Evolutionary conservation across 805 yeast species (phyloP).

Genomic region (Myxozyma geophila): DNA sequence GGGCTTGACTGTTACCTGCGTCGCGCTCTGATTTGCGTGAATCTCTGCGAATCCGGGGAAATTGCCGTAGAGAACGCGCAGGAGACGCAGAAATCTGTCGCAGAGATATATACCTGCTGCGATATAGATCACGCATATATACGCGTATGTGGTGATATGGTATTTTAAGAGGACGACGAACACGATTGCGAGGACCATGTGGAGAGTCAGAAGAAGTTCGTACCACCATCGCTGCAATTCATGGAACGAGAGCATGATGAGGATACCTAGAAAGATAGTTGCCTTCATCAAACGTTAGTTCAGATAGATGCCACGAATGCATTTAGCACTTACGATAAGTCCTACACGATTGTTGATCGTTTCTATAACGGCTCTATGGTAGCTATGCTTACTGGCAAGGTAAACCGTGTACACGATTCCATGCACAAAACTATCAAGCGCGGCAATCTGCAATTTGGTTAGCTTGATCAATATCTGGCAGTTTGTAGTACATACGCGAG

Average conservation of each 20-base stretch:
- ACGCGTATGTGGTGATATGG: slow-evolving; percentile 54
- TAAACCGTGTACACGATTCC: slow-evolving; percentile 57
- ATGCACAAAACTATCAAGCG: slow-evolving; percentile 58
- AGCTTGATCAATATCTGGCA: background rate
- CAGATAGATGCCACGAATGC: background rate
- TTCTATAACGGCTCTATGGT: background rate
- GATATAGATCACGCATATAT: background rate
- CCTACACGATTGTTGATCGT: slow-evolving; percentile 35
- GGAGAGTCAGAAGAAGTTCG: slow-evolving; percentile 62
- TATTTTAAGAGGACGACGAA: slow-evolving; percentile 62
- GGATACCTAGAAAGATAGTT: slow-evolving; percentile 46
- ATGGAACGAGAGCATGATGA: slow-evolving; percentile 56
- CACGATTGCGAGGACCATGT: slow-evolving; percentile 58
- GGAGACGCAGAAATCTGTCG: slow-evolving; percentile 64
- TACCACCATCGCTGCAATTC: slow-evolving; percentile 59
- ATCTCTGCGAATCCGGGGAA: slow-evolving; percentile 41
- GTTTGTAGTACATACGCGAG: slow-evolving; percentile 50
- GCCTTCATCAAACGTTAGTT: slow-evolving; percentile 44
- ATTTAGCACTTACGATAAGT: slow-evolving; percentile 44
- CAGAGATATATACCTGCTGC: slow-evolving; percentile 68
- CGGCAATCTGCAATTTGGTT: slow-evolving; percentile 2
- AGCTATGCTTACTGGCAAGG: slow-evolving; percentile 13
- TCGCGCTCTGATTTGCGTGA: slow-evolving; percentile 22
- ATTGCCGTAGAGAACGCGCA: slow-evolving; percentile 65
- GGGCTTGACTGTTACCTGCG: slow-evolving; percentile 19